A percentile compares a stretch with the other conserved stretches of the same genome.
phyloP scores from a whole-genome alignment of 1,139 yeast genomes.

The Kluyveromyces marxianus region DNA sequence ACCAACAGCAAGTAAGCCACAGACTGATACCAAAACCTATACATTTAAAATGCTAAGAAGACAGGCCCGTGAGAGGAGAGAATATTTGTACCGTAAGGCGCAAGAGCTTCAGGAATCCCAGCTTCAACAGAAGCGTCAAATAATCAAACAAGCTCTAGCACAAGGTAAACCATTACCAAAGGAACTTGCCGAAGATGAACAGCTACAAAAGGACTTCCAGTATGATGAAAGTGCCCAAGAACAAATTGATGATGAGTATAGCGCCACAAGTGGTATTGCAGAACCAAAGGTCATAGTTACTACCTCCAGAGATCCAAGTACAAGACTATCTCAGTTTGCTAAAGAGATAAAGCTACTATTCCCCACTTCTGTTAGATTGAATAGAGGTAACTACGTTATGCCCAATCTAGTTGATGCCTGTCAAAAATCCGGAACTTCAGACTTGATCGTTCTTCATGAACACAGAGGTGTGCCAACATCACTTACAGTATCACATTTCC shows the following conservation, averaged over 20 bases:
- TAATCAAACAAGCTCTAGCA: constrained; percentile 80
- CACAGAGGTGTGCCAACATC: constrained; percentile 98
- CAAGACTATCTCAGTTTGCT: constrained; percentile 79
- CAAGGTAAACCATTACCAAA: constrained; percentile 85
- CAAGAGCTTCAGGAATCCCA: constrained; percentile 86
- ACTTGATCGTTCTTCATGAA: constrained; percentile 80
- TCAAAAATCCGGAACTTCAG: constrained; percentile 67
- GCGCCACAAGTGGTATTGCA: constrained; percentile 74
- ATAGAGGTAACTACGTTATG: constrained; percentile 88
- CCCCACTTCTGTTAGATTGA: constrained; percentile 82
- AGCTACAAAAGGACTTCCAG: constrained; percentile 71
- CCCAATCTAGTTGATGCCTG: constrained; percentile 83
- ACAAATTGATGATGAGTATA: constrained; percentile 79
- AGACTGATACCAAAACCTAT: not conserved
- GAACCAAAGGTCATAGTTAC: constrained; percentile 94
- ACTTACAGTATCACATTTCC: constrained; percentile 86
- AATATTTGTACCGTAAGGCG: constrained; percentile 81
- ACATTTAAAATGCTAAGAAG: constrained; percentile 54
- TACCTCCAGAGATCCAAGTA: constrained; percentile 86
- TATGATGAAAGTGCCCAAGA: constrained; percentile 51
- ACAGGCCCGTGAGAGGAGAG: constrained; percentile 94
- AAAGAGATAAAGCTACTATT: constrained; percentile 85
- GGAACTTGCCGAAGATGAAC: constrained; percentile 80
- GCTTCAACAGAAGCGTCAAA: constrained; percentile 77
- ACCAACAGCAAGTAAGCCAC: not conserved